Conservation (phyloP, 768 basidiomycete species). For the Pholiota molesta region DNA sequence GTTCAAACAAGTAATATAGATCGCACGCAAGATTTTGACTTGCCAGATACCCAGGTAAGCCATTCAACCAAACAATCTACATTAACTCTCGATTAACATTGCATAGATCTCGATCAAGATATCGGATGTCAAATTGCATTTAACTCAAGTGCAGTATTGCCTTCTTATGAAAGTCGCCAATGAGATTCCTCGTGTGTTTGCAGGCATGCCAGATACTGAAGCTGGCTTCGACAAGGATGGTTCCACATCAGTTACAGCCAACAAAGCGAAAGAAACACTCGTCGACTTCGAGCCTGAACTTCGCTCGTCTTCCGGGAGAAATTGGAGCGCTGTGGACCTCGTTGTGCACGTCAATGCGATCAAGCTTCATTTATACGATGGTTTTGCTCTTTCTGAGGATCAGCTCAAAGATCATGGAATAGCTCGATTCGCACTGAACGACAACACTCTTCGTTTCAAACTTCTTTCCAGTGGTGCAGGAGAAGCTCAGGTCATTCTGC, state of each 20-base stretch:
- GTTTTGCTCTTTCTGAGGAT: conserved; percentile 52
- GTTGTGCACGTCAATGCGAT: conserved; percentile 70
- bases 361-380: conserved; percentile 87
- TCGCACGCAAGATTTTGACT: conserved; percentile 47
- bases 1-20: conserved; percentile 63
- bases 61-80: background rate
- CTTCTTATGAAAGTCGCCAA: conserved; percentile 66
- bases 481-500: conserved; percentile 86
- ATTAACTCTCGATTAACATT: background rate
- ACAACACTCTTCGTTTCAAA: conserved; percentile 80
- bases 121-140: conserved; percentile 81
- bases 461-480: conserved; percentile 79
- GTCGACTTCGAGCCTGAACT: conserved; percentile 67
- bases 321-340: conserved; percentile 74
- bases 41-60: conserved; percentile 78
- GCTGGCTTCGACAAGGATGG: conserved; percentile 23
- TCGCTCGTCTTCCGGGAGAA: conserved; percentile 32
- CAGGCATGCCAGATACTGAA: conserved; percentile 45
- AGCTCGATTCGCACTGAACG: conserved; percentile 80
- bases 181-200: conserved; percentile 71
- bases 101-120: conserved; percentile 68
- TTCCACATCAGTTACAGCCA: conserved; percentile 17
- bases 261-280: conserved; percentile 12
- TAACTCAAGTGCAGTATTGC: conserved; percentile 85
- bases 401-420: conserved; percentile 81